Base-by-base conservation (phyloP, 805 yeast genomes). In the Blastobotrys attinorum region DNA sequence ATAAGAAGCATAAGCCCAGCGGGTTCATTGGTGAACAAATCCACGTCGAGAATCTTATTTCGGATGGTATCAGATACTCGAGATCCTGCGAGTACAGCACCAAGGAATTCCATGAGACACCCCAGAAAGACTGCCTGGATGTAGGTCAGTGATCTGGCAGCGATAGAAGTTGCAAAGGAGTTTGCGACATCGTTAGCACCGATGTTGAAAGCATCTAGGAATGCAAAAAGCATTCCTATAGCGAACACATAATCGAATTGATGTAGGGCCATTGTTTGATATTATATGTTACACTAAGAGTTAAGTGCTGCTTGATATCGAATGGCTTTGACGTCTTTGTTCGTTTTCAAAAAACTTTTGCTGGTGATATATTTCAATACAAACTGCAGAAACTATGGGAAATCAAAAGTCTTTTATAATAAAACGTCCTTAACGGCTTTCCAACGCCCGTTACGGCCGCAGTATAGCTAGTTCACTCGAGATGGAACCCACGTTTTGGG, bases 61-160 rank as follows among this genome's bases (percentile, higher is more conserved):
- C 78, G 75, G 55, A 82, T 82, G 25, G 90, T 81, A 60, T 77
- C 84, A 25, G 85, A 69, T 42, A 83, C 89, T 59, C 85, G 73
- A 39, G 81, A 72, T 47, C 90, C 90, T 2, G 81, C 85, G 29
- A 80, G 66, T 7, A 76, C 78, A 13, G 89, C 88, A 44, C 90
- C 90, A 35, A 81, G 60, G 52, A 83, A 82, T 62, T 82, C 90
- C 70, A 79, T 76, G 36, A 80, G 55, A 31, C 78, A 82, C 0
- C 86, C 86, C 34, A 83, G 63, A 29, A 80, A 53, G 85, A 80
- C 79, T 15, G 87, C 89, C 61, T 82, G 90, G 78, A 81, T 75
- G 59, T 80, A 80, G 44, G 74, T 74, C 50, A 82, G 65, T 13
- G 86, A 72, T 53, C 83, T 67, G 10, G 89, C 79, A 11, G 88